Conservation (phyloP, 108 stramenopile species). For the Poteriospumella lacustris region DNA sequence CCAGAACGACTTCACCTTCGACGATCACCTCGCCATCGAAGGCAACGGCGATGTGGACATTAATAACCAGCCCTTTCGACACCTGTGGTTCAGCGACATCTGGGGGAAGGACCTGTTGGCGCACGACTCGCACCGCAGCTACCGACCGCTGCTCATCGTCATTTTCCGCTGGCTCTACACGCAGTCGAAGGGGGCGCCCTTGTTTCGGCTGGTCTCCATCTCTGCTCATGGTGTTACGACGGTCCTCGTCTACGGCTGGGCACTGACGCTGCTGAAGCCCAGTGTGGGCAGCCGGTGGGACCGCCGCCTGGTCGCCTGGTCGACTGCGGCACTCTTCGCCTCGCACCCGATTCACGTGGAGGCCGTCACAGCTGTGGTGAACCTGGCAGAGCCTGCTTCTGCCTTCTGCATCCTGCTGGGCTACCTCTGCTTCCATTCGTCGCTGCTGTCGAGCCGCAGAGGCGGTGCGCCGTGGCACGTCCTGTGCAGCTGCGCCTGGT, state of each 20-base stretch:
- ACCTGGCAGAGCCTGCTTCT: slow-evolving; percentile 1
- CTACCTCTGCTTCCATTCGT: not conserved
- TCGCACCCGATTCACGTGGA: slow-evolving; percentile 25
- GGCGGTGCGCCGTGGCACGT: no score
- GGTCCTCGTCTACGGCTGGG: not conserved
- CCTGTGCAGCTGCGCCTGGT: no score
- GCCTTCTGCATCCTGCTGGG: not conserved
- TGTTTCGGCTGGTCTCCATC: not conserved
- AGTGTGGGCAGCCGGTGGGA: not conserved
- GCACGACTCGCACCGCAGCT: not conserved
- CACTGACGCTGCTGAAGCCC: not conserved
- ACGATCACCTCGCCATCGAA: slow-evolving; percentile 10
- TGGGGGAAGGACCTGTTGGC: slow-evolving; percentile 17
- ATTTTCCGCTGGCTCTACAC: not conserved
- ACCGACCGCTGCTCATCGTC: slow-evolving; percentile 20
- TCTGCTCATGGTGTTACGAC: not conserved
- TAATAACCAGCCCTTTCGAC: not conserved
- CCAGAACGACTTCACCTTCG: not conserved
- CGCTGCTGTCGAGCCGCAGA: no score
- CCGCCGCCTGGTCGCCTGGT: not conserved
- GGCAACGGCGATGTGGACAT: not conserved
- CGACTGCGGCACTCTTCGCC: not conserved
- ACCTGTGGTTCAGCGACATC: slow-evolving; percentile 1
- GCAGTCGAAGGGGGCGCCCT: not conserved
- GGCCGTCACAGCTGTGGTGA: slow-evolving; percentile 23